Conservation (phyloP, 768 basidiomycete species). For the Russula emetica region DNA sequence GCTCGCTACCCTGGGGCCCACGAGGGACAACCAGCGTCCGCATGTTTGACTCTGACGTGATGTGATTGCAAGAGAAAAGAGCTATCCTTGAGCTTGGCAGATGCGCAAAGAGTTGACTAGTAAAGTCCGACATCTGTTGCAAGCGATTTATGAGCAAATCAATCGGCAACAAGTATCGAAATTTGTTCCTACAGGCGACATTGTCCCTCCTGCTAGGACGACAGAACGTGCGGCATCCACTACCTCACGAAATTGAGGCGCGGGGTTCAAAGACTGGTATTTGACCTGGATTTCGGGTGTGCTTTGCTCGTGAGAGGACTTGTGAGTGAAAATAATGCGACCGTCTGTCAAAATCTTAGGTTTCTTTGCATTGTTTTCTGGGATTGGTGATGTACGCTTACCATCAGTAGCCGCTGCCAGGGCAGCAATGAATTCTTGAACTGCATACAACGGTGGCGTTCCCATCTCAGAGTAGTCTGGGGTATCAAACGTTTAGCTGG, state of each 20-base stretch:
- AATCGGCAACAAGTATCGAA: constrained; percentile 16
- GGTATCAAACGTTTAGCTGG: background rate
- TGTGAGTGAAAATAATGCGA: constrained; percentile 50
- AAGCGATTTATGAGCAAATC: constrained; percentile 1
- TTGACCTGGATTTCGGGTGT: constrained; percentile 53
- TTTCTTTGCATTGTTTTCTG: background rate
- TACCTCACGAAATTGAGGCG: constrained; percentile 80
- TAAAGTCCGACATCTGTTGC: constrained; percentile 78
- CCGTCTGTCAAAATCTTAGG: constrained; percentile 51
- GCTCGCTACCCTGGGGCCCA: constrained; percentile 66
- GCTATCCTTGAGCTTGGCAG: constrained; percentile 58
- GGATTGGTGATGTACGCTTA: constrained; percentile 29
- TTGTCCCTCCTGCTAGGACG: constrained; percentile 93
- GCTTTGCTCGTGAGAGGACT: constrained; percentile 38
- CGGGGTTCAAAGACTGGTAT: constrained; percentile 91
- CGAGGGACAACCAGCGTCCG: constrained; percentile 67
- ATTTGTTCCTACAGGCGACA: constrained; percentile 78
- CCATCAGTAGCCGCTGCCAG: constrained; percentile 78
- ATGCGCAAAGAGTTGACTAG: constrained; percentile 71
- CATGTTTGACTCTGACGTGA: constrained; percentile 78
- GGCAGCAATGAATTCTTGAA: constrained; percentile 75
- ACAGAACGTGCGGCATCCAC: constrained; percentile 76
- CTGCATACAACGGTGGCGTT: constrained; percentile 68
- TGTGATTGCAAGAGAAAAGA: constrained; percentile 88
- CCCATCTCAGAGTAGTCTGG: background rate